Base-by-base conservation (phyloP, 1,284 basidiomycete genomes). In the Phylloporus sp. region DNA sequence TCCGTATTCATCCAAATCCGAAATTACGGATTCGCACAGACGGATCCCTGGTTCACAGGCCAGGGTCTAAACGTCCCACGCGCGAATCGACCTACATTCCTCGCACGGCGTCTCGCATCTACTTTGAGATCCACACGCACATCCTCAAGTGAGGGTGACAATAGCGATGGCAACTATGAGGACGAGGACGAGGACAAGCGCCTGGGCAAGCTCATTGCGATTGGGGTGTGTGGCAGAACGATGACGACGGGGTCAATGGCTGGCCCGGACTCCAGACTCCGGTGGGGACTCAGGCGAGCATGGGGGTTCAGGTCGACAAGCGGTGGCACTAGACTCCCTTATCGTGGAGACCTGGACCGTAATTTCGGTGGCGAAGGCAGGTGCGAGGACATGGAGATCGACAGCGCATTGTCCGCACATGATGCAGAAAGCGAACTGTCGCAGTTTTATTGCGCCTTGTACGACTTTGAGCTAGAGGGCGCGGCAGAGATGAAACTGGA, bases 401-500 rank as follows among this genome's bases (percentile, higher is more conserved):
- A 71, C 10, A 68, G 63, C 12, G n/a, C 14, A 1, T 62, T 68
- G n/a, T 69, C 49, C 5, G 77, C 70, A 2, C 80, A 76, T 10
- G 75, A 74, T 11, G 62, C 37, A 23, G 82, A 80, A 29, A 77
- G 81, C 23, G 85, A 86, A 23, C 81, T 78, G 19, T 82, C 83
- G 41, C 81, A 92, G 3, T 77, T 82, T 25, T 94, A 94, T 73
- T 87, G 89, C 12, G 91, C 92, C 14, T 23, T 92, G 74, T 94
- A 90, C 70, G 82, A 87, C 5, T 93, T 94, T 72, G 87, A 89
- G 62, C 85, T 91, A 0, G 91, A 93, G 73, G 91, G 91, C 2
- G 88, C 86, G 25, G 89, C 91, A 32, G 92, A 94, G 85, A 92
- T 93, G 91, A 84, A 83, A 58, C 77, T 94, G 60, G 86, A 84